Base-by-base conservation (phyloP, 129 eudicot species). In the Pseudognaphalium luteoalbum region DNA sequence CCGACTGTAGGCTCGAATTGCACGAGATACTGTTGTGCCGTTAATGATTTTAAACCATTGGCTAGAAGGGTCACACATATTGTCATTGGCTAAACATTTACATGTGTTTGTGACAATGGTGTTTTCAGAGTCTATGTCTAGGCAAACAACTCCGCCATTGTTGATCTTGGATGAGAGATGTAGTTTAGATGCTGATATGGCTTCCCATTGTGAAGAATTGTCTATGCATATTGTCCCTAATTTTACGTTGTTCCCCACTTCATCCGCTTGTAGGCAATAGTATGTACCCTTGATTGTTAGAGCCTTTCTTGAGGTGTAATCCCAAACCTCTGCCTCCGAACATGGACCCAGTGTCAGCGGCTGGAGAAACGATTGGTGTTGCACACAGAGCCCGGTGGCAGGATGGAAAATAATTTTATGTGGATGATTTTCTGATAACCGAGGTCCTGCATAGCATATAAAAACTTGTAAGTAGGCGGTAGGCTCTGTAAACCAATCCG, bases 11-110 rank as follows among this genome's bases (percentile, higher is more conserved):
- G 54, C 5, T 61, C 51, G 52, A 1, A 54, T n/a, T 67, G 69
- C 20, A 79, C 57, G 35, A 4, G 59, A 69, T 7, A 54, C 54
- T 8, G 73, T 76, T n/a, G 92, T 86, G 83, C 81, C 78, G 47
- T 89, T 82, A 21, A 91, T 84, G 75, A 91, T 80, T 67, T 91
- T 91, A 86, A 95, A 95, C 97, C 99, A 95, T 67, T 91, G 96
- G 66, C 89, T 95, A 44, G 76, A 88, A 33, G 99, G 99, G 71
- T 95, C 94, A 39, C 99, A 91, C 52, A 6, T 62, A n/a, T 68
- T 86, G 59, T 82, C 85, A 66, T 54, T 71, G 42, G 76, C 85
- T 82, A 87, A 52, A 60, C 99, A 95, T 69, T 83, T 91, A 81
- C 98, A 94, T 14, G 29, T 79, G 65, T 81, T 83, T 17, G 96